Conservation (phyloP, 768 basidiomycete genomes). For the Pulveroboletus sp. region DNA sequence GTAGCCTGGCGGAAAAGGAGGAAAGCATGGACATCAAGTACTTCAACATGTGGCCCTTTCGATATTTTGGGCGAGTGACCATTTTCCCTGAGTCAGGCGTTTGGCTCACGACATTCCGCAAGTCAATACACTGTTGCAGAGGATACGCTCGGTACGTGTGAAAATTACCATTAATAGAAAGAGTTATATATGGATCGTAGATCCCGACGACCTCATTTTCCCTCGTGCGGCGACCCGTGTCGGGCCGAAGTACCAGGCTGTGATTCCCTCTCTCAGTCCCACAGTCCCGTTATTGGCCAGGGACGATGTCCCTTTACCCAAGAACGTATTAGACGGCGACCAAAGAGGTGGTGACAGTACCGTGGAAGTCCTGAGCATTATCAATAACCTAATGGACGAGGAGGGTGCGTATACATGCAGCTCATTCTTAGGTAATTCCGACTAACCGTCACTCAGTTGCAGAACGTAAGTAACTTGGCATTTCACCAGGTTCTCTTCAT, state of each 20-base stretch:
- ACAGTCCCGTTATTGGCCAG: slow-evolving; percentile 35
- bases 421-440: slow-evolving; percentile 15
- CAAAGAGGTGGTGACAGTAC: slow-evolving; percentile 71
- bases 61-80: slow-evolving; percentile 86
- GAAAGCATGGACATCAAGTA: slow-evolving; percentile 75
- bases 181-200: slow-evolving; percentile 42
- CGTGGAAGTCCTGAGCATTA: slow-evolving; percentile 62
- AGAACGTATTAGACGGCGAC: slow-evolving; percentile 30
- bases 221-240: slow-evolving; percentile 90
- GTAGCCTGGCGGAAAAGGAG: slow-evolving; percentile 66
- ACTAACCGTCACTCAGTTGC: slow-evolving; percentile 38
- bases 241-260: slow-evolving; percentile 80
- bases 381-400: slow-evolving; percentile 58
- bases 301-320: background rate
- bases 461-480: slow-evolving; percentile 44
- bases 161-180: slow-evolving; percentile 11
- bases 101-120: slow-evolving; percentile 13
- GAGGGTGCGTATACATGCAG: slow-evolving; percentile 50
- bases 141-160: slow-evolving; percentile 74
- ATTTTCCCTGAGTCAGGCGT: background rate
- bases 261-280: slow-evolving; percentile 39
- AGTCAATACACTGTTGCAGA: slow-evolving; percentile 89
- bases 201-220: slow-evolving; percentile 95
- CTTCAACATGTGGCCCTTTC: slow-evolving; percentile 89
- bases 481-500: background rate